phyloP scores from a whole-genome alignment of 805 yeast species.

The Candida namnaoensis region DNA sequence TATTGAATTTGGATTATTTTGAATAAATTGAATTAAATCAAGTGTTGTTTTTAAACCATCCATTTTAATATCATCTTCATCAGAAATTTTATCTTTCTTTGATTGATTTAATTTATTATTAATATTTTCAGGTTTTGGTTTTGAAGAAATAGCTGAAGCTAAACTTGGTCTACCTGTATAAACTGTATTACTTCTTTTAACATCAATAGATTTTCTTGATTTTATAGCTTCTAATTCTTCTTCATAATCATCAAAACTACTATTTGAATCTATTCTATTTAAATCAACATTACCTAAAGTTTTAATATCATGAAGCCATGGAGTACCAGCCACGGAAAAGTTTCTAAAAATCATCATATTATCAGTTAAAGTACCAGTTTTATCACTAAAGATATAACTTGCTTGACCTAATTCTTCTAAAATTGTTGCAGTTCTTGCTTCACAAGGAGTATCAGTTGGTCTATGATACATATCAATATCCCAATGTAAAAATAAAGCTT shows the following conservation, averaged over 20 bases:
- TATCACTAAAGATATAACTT: slow-evolving; percentile 88
- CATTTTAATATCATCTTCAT: not conserved
- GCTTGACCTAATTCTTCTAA: slow-evolving; percentile 97
- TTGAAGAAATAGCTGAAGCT: slow-evolving; percentile 29
- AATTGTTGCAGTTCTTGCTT: slow-evolving; percentile 90
- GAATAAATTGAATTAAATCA: slow-evolving; percentile 62
- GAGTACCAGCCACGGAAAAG: slow-evolving; percentile 76
- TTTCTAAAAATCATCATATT: slow-evolving; percentile 90
- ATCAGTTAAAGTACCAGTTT: slow-evolving; percentile 95
- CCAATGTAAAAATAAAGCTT: slow-evolving; percentile 70
- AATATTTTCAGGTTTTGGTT: not conserved
- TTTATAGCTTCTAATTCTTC: not conserved
- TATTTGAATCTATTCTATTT: slow-evolving; percentile 19
- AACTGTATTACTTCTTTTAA: slow-evolving; percentile 28
- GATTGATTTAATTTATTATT: not conserved
- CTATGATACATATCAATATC: slow-evolving; percentile 93
- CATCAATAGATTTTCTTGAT: slow-evolving; percentile 27
- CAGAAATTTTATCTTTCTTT: not conserved
- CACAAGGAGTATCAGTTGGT: slow-evolving; percentile 83
- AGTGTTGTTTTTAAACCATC: slow-evolving; percentile 43
- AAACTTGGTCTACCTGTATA: slow-evolving; percentile 51
- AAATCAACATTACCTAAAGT: not conserved
- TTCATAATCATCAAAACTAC: not conserved
- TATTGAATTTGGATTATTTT: slow-evolving; percentile 56
- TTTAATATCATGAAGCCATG: slow-evolving; percentile 81